Base-by-base conservation (phyloP, 768 basidiomycete species). In the Russula virescens region DNA sequence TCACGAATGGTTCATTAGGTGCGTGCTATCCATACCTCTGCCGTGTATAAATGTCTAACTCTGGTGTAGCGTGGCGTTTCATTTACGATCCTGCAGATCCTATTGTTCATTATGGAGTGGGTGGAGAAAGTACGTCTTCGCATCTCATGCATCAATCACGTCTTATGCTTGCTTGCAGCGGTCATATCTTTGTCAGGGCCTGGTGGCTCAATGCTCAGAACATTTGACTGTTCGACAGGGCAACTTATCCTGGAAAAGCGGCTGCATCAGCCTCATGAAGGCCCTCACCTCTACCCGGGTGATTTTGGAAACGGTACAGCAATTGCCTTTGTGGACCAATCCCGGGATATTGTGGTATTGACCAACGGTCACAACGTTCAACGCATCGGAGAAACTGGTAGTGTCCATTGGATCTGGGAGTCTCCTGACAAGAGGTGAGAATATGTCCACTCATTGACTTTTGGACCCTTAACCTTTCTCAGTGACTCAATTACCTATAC, bases 131-230 rank as follows among this genome's bases (percentile, higher is more conserved):
- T 93, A 66, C 54, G 85, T 77, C 35, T 14, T 77, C 35, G 8
- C 10, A 14, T 53, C 3, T 21, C 10, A 26, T 26, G 26, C 43
- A 14, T 45, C 19, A 6, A 5, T 23, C 11, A 6, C 8, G 25
- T 26, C 52, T 55, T 62, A 43, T 35, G 38, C 42, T 47, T 43
- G 14, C 25, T 25, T 14, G 11, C 58, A 93, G 93, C 77, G 42
- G 74, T 95, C 45, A 81, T 85, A 35, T 75, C 88, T 2, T 76
- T 96, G 23, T 94, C 94, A 49, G 91, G 92, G 10, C 79, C 84
- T 2, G 84, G 84, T 1, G 90, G 87, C 11, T 77, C 86, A 4
- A 87, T 77, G 2, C 75, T 92, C 21, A 84, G 93, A 23, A 72
- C 83, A 3, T 87, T 94, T 69, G 85, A 92, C 43, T 73, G 77